Evolutionary conservation across 192 early-diverging fungal genomes (phyloP), one percentile per base, ranked within the genome.

Genomic region (Pilaira anomala): DNA sequence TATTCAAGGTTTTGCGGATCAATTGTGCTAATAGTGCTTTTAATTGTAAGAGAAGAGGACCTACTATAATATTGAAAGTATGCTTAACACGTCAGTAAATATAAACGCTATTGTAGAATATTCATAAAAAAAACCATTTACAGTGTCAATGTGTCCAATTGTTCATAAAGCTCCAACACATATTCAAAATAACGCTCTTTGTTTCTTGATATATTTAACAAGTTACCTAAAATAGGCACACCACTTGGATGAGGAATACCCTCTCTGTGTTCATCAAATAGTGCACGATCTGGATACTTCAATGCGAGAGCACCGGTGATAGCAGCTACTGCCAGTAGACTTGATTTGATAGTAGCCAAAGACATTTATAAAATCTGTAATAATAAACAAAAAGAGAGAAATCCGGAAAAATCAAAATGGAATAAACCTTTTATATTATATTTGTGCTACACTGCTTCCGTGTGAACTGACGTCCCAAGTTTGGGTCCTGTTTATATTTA

Each of bases 1-100:
- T 73, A 65, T 45, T 73, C 71, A n/a, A 73, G 48, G 42, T 63
- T 63, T 3, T 48, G 54, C 4, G 71, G 71, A 21, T 73, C 65
- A 26, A 50, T 41, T 18, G 65, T 66, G 7, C 42, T 49, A 41
- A 73, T 52, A 16, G 52, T 48, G 6, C 48, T 48, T 3, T 65
- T 65, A 21, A 68, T 25, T 3, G 50, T 29, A 6, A 73, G 40
- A 26, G 28, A 40, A 19, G 67, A 14, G 0, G 16, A 46, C 2
- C 44, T 46, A 18, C 44, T 46, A 46, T 18, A 46, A n/a, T n/a
- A n/a, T n/a, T n/a, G n/a, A n/a, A n/a, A n/a, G n/a, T n/a, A n/a
- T n/a, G n/a, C n/a, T n/a, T n/a, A n/a, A 1, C 11, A 36, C 5
- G 5, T 36, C 1, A 36, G 5, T 3, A 36, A 36, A 36, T 36